Base-by-base conservation (phyloP, 1,139 yeast genomes). In the Geotrichum citri-aurantii region DNA sequence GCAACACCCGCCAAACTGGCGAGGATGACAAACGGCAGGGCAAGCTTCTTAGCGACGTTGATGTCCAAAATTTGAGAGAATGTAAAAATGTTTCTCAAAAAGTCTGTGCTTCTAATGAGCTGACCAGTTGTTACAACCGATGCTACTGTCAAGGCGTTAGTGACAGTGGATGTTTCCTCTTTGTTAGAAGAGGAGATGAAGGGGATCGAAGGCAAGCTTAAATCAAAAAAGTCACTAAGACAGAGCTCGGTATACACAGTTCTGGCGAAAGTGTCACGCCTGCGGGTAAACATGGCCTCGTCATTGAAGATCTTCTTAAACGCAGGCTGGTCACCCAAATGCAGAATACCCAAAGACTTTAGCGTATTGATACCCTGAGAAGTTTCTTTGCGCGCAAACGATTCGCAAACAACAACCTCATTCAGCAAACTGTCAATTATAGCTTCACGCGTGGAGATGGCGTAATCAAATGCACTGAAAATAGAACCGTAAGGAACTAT, bases 261-360 rank as follows among this genome's bases (percentile, higher is more conserved):
- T 64, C 86, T 83, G 47, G 83, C 80, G 48, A 85, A 74, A 5
- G 80, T 72, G 66, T 93, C 97, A 52, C 80, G 81, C 59, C 80
- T 79, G 65, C 92, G 83, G 2, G 90, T 81, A 66, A 91, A 93
- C 99, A 93, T 93, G 54, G 87, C 79, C 27, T 84, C 86, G 17
- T 88, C 81, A 60, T 88, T 83, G 74, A 93, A 92, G 11, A 80
- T 81, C 63, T 86, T 86, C 62, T 84, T 85, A 54, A 70, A 69
- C 12, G 71, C 72, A 75, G 79, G 74, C 84, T 63, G 76, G 61
- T 81, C 80, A 1, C 96, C 77, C 14, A 75, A 67, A 57, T 75
- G 76, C 54, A 67, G 62, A 23, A 74, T 65, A 1, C 79, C 98
- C 44, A 85, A 66, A n/a, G 72, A 67, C 59, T 83, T 83, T 61